These are phyloP conservation scores for Botrytis pseudocinerea DNA, from an alignment of 2,329 filamentous ascomycete species.

Conservation along the genomic window DNA sequence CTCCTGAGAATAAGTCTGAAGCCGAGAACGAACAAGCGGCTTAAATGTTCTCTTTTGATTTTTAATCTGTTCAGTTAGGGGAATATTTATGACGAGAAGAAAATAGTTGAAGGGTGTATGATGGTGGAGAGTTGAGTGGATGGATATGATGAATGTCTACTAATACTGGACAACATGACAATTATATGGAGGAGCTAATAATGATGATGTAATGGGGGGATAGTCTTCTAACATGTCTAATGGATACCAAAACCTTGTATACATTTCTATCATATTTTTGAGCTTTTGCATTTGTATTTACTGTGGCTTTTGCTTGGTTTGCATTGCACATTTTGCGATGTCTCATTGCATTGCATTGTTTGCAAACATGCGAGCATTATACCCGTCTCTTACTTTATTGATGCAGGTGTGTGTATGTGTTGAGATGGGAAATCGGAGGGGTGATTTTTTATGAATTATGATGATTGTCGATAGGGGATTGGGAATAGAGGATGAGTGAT, in stretches of 20 bases:
- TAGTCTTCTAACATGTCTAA: conserved; percentile 12
- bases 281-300: conserved; percentile 4
- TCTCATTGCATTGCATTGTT: conserved; percentile 2
- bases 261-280: conserved; percentile 1
- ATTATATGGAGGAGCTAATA: conserved; percentile 17
- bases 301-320: conserved; percentile 8
- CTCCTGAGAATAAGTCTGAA: not conserved
- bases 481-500: not conserved
- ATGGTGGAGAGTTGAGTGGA: not conserved
- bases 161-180: conserved; percentile 11
- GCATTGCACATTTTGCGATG: not conserved
- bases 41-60: not conserved
- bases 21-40: not conserved
- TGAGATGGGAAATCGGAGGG: not conserved
- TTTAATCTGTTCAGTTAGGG: not conserved
- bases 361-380: conserved; percentile 7
- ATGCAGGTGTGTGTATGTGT: conserved; percentile 12
- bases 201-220: conserved; percentile 15
- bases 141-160: conserved; percentile 3
- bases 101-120: not conserved
- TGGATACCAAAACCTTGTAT: conserved; percentile 11
- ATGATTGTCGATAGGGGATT: not conserved
- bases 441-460: conserved; percentile 18
- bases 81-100: not conserved
- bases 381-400: conserved; percentile 8